Conservation (phyloP, 495 filamentous ascomycete genomes). For the Staphylotrichum longicolle region DNA sequence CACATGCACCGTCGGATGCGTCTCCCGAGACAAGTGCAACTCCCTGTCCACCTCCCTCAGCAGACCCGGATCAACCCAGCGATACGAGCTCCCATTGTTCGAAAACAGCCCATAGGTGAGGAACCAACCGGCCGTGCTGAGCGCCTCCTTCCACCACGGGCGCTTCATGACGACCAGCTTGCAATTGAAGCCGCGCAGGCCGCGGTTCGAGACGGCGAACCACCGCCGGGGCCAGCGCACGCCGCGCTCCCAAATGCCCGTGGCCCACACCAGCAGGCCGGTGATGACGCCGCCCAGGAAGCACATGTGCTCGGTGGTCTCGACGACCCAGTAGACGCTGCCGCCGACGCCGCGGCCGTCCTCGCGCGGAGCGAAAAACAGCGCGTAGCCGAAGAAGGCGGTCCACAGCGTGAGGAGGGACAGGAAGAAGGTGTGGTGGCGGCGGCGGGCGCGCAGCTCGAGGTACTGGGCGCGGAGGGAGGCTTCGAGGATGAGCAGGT, state of each 20-base stretch:
- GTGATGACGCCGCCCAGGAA: slow-evolving; percentile 85
- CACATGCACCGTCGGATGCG: slow-evolving; percentile 45
- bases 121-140: slow-evolving; percentile 68
- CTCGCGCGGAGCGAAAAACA: slow-evolving; percentile 86
- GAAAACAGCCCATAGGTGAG: slow-evolving; percentile 73
- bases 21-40: slow-evolving; percentile 39
- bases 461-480: slow-evolving; percentile 92
- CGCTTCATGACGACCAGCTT: slow-evolving; percentile 88
- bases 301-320: slow-evolving; percentile 80
- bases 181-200: slow-evolving; percentile 86
- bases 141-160: slow-evolving; percentile 74
- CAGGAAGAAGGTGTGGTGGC: slow-evolving; percentile 95
- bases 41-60: slow-evolving; percentile 52
- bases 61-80: slow-evolving; percentile 59
- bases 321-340: slow-evolving; percentile 92
- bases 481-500: slow-evolving; percentile 94
- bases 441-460: slow-evolving; percentile 77
- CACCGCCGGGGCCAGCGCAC: slow-evolving; percentile 92
- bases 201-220: slow-evolving; percentile 83
- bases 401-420: slow-evolving; percentile 76
- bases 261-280: slow-evolving; percentile 80
- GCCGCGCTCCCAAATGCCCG: slow-evolving; percentile 91
- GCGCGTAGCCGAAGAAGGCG: slow-evolving; percentile 74
- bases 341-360: slow-evolving; percentile 89
- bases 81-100: slow-evolving; percentile 62